phyloP scores from a whole-genome alignment of 345 rosid species.

The Erysimum cheiranthoides region DNA sequence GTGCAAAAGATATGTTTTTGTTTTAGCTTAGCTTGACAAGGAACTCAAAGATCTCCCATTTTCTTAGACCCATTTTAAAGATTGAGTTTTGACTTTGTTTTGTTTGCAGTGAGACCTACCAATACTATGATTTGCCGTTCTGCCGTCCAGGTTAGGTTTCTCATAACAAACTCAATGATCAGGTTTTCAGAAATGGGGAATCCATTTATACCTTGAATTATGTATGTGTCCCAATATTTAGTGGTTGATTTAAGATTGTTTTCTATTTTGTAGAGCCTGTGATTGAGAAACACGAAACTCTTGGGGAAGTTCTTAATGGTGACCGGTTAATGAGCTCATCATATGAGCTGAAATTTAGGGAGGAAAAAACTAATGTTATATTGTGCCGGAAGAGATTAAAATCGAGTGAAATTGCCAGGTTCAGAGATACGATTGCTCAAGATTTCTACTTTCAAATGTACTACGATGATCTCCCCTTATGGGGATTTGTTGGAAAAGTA shows the following conservation, averaged over 20 bases:
- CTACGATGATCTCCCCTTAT: constrained; percentile 83
- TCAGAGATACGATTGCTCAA: constrained; percentile 61
- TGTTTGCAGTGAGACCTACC: constrained; percentile 82
- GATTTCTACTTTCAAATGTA: constrained; percentile 92
- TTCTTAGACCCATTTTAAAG: constrained; percentile 17
- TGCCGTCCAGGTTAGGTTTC: constrained; percentile 82
- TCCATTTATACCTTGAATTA: background rate
- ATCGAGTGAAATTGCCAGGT: constrained; percentile 53
- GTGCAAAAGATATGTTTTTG: constrained; percentile 15
- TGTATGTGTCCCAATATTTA: constrained; percentile 10
- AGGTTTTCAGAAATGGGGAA: background rate
- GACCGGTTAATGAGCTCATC: constrained; percentile 65
- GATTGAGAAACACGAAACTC: constrained; percentile 58
- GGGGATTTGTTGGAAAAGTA: constrained; percentile 90
- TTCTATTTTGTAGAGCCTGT: constrained; percentile 56
- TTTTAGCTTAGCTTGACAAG: constrained; percentile 22
- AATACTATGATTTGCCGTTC: constrained; percentile 76
- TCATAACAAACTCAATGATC: constrained; percentile 22
- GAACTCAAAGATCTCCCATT: constrained; percentile 27
- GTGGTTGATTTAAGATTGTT: constrained; percentile 30
- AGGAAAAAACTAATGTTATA: constrained; percentile 47
- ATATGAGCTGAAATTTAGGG: constrained; percentile 62
- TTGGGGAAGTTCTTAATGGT: constrained; percentile 89
- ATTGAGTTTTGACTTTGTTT: background rate
- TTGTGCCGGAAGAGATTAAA: constrained; percentile 62